These are phyloP conservation scores for Boletus rubescentipes DNA, from an alignment of 768 basidiomycete species.

Conservation along the genomic window DNA sequence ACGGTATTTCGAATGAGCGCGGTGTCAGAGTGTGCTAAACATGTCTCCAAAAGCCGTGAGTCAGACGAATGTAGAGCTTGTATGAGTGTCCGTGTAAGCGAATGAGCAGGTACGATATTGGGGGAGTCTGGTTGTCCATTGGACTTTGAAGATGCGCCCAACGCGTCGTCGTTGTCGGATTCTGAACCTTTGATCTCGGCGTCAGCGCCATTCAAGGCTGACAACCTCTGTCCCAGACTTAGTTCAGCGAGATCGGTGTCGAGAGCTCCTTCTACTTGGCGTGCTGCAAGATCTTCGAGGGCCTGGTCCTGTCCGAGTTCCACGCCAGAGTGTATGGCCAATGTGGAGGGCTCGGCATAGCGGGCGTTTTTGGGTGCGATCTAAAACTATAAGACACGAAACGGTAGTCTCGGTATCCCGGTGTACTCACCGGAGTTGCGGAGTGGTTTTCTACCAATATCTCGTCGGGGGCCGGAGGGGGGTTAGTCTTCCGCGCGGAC, in stretches of 20 bases:
- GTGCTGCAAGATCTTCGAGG: slow-evolving; percentile 48
- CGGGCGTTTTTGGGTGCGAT: slow-evolving; percentile 52
- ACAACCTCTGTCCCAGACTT: slow-evolving; percentile 86
- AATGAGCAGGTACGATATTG: slow-evolving; percentile 69
- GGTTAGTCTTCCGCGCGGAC: slow-evolving; percentile 22
- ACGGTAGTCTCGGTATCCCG: not conserved
- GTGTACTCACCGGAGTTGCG: slow-evolving; percentile 18
- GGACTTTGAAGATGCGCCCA: slow-evolving; percentile 24
- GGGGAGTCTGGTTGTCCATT: slow-evolving; percentile 27
- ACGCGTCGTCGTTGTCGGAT: slow-evolving; percentile 50
- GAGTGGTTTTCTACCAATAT: slow-evolving; percentile 25
- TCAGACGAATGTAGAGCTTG: slow-evolving; percentile 97
- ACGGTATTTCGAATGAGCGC: slow-evolving; percentile 85
- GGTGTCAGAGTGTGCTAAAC: slow-evolving; percentile 80
- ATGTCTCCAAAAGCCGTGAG: slow-evolving; percentile 81
- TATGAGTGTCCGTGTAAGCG: slow-evolving; percentile 89
- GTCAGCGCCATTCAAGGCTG: slow-evolving; percentile 57
- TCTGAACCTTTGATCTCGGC: slow-evolving; percentile 38
- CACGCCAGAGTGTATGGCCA: slow-evolving; percentile 66
- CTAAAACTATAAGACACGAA: slow-evolving; percentile 29
- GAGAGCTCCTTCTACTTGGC: slow-evolving; percentile 63
- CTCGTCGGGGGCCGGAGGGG: slow-evolving; percentile 18
- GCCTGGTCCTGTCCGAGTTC: slow-evolving; percentile 59
- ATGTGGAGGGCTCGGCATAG: slow-evolving; percentile 60
- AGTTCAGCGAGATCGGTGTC: slow-evolving; percentile 88